Evolutionary conservation across 768 basidiomycete species (phyloP).

Genomic region (Boletus eberwhitei): DNA sequence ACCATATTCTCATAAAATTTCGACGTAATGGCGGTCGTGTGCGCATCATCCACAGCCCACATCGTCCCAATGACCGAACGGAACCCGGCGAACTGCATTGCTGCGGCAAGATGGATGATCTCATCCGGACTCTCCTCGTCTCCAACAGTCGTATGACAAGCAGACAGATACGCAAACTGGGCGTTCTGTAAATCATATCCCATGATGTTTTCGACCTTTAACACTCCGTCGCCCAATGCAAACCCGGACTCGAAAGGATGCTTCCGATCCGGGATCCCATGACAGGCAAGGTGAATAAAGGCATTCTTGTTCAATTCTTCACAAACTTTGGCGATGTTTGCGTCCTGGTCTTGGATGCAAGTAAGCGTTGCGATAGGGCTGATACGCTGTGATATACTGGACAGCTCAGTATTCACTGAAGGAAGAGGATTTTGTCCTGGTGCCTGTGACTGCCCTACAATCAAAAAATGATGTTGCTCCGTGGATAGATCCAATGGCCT

Average conservation of each 20-base stretch:
- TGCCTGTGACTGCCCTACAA: too few species aligned
- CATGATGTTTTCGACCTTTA: conserved; percentile 4
- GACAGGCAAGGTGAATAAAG: conserved; percentile 5
- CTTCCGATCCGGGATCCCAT: conserved; percentile 8
- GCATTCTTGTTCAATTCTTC: too few species aligned
- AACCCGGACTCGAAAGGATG: conserved; percentile 17
- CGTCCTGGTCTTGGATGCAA: too few species aligned
- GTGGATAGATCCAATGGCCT: too few species aligned
- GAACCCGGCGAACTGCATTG: conserved; percentile 6
- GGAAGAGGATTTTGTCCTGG: too few species aligned
- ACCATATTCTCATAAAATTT: conserved; percentile 2
- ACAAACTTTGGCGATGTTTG: too few species aligned
- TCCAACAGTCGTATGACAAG: conserved; percentile 16
- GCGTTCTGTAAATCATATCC: conserved; percentile 1
- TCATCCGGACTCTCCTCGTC: neutral
- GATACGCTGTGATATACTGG: too few species aligned
- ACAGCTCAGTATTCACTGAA: too few species aligned
- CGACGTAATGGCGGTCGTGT: neutral
- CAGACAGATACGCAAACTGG: conserved; percentile 20
- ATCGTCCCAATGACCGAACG: conserved; percentile 12
- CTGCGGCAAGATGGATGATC: conserved; percentile 3
- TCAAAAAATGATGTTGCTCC: too few species aligned
- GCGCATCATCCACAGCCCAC: conserved; percentile 12
- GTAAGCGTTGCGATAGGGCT: too few species aligned
- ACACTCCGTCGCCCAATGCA: neutral